Conservation (phyloP, 2,329 filamentous ascomycete species). For the Allantophomopsis cytisporea region DNA sequence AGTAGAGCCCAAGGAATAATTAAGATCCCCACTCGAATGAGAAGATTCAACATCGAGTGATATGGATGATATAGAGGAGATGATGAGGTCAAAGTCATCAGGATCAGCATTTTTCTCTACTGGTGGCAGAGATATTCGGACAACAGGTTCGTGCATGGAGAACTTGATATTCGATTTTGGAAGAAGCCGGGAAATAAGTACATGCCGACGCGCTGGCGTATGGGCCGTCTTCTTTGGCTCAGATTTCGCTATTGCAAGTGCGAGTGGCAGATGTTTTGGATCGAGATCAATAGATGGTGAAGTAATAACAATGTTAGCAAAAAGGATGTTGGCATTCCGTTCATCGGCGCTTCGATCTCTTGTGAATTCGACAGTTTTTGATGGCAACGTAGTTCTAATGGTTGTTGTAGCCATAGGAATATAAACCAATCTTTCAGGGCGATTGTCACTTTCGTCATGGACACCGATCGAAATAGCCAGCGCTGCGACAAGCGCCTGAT, state of each 20-base stretch:
- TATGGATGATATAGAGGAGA: conserved; percentile 87
- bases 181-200: conserved; percentile 75
- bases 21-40: conserved; percentile 76
- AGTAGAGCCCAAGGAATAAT: conserved; percentile 76
- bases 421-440: conserved; percentile 78
- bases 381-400: conserved; percentile 84
- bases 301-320: conserved; percentile 90
- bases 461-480: conserved; percentile 86
- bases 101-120: conserved; percentile 49
- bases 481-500: conserved; percentile 84
- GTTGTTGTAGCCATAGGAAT: conserved; percentile 96
- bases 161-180: conserved; percentile 93
- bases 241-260: conserved; percentile 61
- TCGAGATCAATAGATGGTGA: conserved; percentile 91
- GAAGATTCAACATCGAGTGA: conserved; percentile 90
- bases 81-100: conserved; percentile 88
- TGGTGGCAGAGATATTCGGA: conserved; percentile 78
- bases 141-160: conserved; percentile 89
- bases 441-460: conserved; percentile 68
- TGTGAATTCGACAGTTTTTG: conserved; percentile 78
- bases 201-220: conserved; percentile 39
- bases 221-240: conserved; percentile 27
- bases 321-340: conserved; percentile 89
- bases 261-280: conserved; percentile 76
- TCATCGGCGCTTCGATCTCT: conserved; percentile 62